Conservation (phyloP, 495 filamentous ascomycete genomes). For the Penicillium manginii region DNA sequence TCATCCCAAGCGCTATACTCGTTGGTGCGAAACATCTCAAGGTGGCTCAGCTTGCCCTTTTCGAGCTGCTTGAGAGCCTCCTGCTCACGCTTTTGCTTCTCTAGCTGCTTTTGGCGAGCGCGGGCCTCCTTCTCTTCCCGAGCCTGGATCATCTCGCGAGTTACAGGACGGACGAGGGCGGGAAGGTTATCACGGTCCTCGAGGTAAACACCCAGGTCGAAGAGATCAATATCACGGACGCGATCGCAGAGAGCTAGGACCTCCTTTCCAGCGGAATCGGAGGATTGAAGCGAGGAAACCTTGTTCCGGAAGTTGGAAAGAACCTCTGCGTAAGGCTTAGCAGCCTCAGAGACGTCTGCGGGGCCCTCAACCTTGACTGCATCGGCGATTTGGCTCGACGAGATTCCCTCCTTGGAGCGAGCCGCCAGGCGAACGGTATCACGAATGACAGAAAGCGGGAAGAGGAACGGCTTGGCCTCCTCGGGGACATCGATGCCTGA, state of each 20-base stretch:
- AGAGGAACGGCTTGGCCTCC: conserved; percentile 65
- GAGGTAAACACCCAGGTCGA: conserved; percentile 79
- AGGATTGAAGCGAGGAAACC: conserved; percentile 49
- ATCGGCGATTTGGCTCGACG: conserved; percentile 35
- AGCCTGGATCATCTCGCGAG: conserved; percentile 69
- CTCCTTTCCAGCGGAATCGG: conserved; percentile 54
- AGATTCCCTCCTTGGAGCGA: conserved; percentile 40
- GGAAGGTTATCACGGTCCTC: conserved; percentile 78
- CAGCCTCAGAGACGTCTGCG: conserved; percentile 29
- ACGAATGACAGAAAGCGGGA: conserved; percentile 65
- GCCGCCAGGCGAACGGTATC: conserved; percentile 68
- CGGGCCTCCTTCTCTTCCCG: conserved; percentile 66
- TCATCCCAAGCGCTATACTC: conserved; percentile 85
- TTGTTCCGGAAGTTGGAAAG: conserved; percentile 43
- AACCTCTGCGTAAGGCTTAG: conserved; percentile 43
- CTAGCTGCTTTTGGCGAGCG: conserved; percentile 59
- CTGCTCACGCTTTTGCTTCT: conserved; percentile 59
- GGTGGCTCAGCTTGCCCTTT: conserved; percentile 69
- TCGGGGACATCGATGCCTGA: conserved; percentile 68
- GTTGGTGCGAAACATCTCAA: conserved; percentile 73
- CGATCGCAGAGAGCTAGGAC: conserved; percentile 74
- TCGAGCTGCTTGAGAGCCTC: conserved; percentile 62
- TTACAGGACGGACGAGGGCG: conserved; percentile 83
- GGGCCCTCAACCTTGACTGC: conserved; percentile 31
- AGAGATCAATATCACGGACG: conserved; percentile 79